Evolutionary conservation across 1,284 basidiomycete species (phyloP), one percentile per base, ranked within the genome.

Genomic region (Takashimella tepidaria): DNA sequence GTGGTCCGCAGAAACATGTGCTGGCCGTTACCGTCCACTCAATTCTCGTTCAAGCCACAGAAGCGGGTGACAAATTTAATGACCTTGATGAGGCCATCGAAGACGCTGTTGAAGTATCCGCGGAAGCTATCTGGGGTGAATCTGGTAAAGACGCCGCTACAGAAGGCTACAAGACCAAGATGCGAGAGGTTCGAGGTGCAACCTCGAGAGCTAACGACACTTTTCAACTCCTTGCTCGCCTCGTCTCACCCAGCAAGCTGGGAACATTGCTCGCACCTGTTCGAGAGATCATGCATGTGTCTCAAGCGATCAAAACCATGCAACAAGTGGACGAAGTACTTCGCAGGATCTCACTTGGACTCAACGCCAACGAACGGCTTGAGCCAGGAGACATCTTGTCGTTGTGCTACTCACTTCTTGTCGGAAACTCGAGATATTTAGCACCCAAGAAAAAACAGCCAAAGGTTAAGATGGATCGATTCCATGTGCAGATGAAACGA

Each of bases 1-100:
- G 93, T 10, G 96, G 96, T 3, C 92, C 96, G 0, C 96, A 98
- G 60, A 83, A 96, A 0, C 93, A 98, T 66, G 84, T 98, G 12
- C 80, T 98, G 25, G 92, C 93, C 0, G 90, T 87, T 58, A 86
- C 87, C 0, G 81, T 83, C 0, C 95, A 98, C 70, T 82, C 88
- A 0, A 77, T 99, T 26, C 78, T 98, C 19, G 83, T 86, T 6
- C 84, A 91, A 55, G 82, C 90, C 48, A 64, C 73, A 1, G 67
- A 74, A 27, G 70, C 68, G 3, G 77, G 79, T 1, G 83, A 86
- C 3, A 53, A 63, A 21, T 88, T 92, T 66, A 72, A 77, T 46
- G 81, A 80, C 42, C 80, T 97, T 0, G 92, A 96, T 63, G 81
- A 82, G 19, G 87, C 87, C 57, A 85, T 93, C 45, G 80, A 81